Conservation (phyloP, 108 stramenopile genomes). For the Licmophora abbreviata region DNA sequence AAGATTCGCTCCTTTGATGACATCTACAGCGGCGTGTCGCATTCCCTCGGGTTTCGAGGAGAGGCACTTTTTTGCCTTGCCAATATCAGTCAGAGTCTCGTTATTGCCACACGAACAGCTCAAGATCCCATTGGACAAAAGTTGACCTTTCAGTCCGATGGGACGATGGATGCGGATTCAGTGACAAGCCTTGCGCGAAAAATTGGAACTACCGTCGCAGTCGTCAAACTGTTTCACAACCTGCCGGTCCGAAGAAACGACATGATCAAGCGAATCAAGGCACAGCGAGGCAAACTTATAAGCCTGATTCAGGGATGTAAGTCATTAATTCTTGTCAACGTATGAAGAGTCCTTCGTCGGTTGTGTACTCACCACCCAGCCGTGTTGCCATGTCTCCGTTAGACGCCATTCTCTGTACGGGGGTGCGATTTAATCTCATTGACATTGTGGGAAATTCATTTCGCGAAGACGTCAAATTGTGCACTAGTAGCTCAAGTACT, state of each 20-base stretch:
- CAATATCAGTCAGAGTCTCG: slow-evolving; percentile 45
- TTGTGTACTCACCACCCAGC: neutral
- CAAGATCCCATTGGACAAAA: slow-evolving; percentile 53
- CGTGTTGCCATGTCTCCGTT: neutral
- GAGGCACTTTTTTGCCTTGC: slow-evolving; percentile 84
- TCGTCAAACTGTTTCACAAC: slow-evolving; percentile 63
- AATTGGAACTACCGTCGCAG: slow-evolving; percentile 82
- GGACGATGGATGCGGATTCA: slow-evolving; percentile 19
- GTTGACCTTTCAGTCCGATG: slow-evolving; percentile 48
- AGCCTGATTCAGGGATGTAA: slow-evolving; percentile 71
- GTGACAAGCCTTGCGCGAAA: slow-evolving; percentile 28
- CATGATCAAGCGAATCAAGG: slow-evolving; percentile 52
- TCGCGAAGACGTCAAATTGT: slow-evolving; percentile 1
- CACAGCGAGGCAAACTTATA: slow-evolving; percentile 59
- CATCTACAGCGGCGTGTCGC: slow-evolving; percentile 33
- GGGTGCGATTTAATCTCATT: slow-evolving; percentile 54
- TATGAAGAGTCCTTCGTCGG: neutral
- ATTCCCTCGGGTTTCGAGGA: slow-evolving; percentile 73
- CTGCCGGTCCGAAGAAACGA: slow-evolving; percentile 80
- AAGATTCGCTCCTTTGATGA: slow-evolving; percentile 74
- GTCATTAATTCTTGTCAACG: no score
- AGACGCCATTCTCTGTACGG: slow-evolving; percentile 71
- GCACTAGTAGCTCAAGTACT: slow-evolving; percentile 33
- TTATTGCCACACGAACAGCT: slow-evolving; percentile 54
- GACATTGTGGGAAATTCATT: slow-evolving; percentile 33